phyloP scores from a whole-genome alignment of 164 flowering plant genomes.

The Aristolochia californica region DNA sequence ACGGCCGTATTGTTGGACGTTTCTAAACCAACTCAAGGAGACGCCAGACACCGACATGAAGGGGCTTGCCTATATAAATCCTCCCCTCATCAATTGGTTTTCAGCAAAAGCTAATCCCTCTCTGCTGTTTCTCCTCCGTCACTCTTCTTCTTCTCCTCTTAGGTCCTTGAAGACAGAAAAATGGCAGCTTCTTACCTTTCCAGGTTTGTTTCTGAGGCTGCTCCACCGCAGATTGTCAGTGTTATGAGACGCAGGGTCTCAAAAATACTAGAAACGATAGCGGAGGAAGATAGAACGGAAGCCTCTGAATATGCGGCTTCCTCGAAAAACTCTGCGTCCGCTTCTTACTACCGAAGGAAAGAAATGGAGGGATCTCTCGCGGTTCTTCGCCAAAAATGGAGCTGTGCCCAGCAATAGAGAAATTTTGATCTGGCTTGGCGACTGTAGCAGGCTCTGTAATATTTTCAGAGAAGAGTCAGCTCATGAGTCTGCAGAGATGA shows the following conservation, averaged over 20 bases:
- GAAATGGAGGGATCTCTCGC: background rate
- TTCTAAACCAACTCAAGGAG: too few species aligned
- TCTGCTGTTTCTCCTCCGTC: too few species aligned
- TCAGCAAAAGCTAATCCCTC: background rate
- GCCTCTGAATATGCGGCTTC: background rate
- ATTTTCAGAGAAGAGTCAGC: too few species aligned
- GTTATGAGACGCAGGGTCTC: constrained; percentile 35
- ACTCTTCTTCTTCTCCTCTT: background rate
- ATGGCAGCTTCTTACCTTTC: constrained; percentile 35
- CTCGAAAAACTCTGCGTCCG: background rate
- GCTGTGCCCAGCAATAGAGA: background rate
- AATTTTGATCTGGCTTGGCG: too few species aligned
- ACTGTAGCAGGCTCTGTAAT: too few species aligned
- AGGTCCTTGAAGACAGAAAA: background rate
- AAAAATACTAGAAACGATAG: constrained; percentile 43
- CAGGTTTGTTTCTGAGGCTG: constrained; percentile 34
- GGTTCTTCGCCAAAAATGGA: background rate
- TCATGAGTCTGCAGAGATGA: too few species aligned
- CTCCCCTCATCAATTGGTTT: background rate
- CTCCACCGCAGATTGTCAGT: constrained; percentile 40
- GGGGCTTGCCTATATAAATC: too few species aligned
- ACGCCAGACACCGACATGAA: too few species aligned
- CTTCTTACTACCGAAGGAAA: background rate
- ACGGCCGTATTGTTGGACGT: too few species aligned
- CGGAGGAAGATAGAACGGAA: constrained; percentile 34